Percentiles rank a stretch among this genome's conserved stretches.
phyloP scores from a whole-genome alignment of 2,329 filamentous ascomycete genomes.

The Epichloe sp. region DNA sequence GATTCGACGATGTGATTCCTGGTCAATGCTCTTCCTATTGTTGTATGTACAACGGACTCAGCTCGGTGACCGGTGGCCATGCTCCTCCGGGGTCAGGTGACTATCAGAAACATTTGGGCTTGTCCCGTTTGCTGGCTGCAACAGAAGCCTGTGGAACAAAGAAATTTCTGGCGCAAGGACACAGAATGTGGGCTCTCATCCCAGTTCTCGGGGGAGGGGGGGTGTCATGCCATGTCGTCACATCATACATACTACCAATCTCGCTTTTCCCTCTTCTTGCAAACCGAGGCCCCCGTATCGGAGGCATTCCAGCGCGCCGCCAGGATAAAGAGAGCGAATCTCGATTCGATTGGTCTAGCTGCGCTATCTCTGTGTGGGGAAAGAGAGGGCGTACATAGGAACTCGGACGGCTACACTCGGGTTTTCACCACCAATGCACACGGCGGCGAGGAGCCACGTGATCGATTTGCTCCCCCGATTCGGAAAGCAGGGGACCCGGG shows the following conservation, averaged over 20 bases:
- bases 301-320: slow-evolving; percentile 8
- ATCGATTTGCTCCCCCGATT: slow-evolving; percentile 6
- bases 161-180: too few relatives aligned
- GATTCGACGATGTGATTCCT: neutral
- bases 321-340: neutral
- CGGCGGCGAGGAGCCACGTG: slow-evolving; percentile 11
- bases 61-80: slow-evolving; percentile 3
- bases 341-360: slow-evolving; percentile 9
- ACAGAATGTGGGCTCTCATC: too few relatives aligned
- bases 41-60: neutral
- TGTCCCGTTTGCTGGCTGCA: too few relatives aligned
- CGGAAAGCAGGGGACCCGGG: neutral
- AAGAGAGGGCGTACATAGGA: neutral
- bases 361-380: neutral
- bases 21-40: neutral
- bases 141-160: too few relatives aligned
- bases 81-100: neutral
- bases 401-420: slow-evolving; percentile 12
- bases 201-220: too few relatives aligned
- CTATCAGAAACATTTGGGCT: neutral
- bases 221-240: too few relatives aligned
- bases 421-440: neutral
- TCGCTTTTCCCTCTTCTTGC: too few relatives aligned
- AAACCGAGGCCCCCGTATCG: slow-evolving; percentile 7
- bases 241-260: too few relatives aligned